phyloP scores from a whole-genome alignment of 106 monocot genomes.

The Acorus calamus region DNA sequence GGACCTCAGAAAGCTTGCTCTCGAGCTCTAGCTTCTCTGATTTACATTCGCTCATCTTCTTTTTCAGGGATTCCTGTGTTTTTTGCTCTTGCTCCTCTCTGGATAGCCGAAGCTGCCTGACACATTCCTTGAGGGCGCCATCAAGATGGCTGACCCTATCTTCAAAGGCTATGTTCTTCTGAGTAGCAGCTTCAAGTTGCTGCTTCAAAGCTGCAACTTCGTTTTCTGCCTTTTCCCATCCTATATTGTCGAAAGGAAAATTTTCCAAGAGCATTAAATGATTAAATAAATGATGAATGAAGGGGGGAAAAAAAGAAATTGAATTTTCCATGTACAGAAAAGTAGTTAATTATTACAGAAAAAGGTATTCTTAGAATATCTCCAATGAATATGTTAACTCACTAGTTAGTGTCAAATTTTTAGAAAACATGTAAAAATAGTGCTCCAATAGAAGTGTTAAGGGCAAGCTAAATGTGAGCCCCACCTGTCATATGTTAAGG shows the following conservation, averaged over 20 bases:
- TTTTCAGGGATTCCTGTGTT: slow-evolving; percentile 28
- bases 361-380: no score
- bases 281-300: neutral
- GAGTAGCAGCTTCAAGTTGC: slow-evolving; percentile 42
- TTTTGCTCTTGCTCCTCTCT: slow-evolving; percentile 62
- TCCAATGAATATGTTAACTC: no score
- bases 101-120: slow-evolving; percentile 54
- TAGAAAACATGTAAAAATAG: no score
- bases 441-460: no score
- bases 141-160: slow-evolving; percentile 60
- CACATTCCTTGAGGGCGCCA: slow-evolving; percentile 70
- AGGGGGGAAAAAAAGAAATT: no score
- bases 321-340: no score
- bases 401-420: no score
- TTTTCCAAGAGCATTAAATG: neutral
- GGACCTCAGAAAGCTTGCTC: slow-evolving; percentile 33
- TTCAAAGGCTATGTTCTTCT: slow-evolving; percentile 54
- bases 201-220: slow-evolving; percentile 54
- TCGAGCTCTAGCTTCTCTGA: slow-evolving; percentile 40
- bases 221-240: slow-evolving; percentile 76
- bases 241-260: slow-evolving; percentile 10
- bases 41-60: slow-evolving; percentile 35
- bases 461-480: no score
- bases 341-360: no score
- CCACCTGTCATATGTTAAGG: no score